Percentiles rank a stretch among this genome's conserved stretches.
Conservation (phyloP, 805 yeast species). For the Nakazawaea molendinolei region DNA sequence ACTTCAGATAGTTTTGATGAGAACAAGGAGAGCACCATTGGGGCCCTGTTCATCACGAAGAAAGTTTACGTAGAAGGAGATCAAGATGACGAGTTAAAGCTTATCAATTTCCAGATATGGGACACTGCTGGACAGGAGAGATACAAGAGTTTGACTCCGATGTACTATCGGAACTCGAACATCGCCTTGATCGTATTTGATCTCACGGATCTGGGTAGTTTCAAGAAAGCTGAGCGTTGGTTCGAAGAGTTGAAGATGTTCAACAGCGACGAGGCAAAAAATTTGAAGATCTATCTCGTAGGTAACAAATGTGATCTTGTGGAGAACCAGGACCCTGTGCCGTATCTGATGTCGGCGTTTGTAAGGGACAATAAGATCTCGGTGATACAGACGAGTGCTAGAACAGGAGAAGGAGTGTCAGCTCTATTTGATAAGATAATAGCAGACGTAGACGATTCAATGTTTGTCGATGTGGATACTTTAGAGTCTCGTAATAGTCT, state of each 20-base stretch:
- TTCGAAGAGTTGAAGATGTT: conserved; percentile 59
- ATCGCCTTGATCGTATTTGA: conserved; percentile 89
- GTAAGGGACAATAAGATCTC: conserved; percentile 16
- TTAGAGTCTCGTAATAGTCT: conserved; percentile 3
- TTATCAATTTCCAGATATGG: conserved; percentile 64
- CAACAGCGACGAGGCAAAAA: conserved; percentile 20
- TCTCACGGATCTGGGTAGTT: conserved; percentile 44
- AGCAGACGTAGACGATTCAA: conserved; percentile 20
- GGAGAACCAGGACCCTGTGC: conserved; percentile 16
- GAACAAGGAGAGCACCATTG: conserved; percentile 85
- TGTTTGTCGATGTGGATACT: conserved; percentile 20
- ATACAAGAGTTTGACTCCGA: conserved; percentile 75
- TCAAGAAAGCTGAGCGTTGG: conserved; percentile 82
- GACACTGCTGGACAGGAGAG: conserved; percentile 97
- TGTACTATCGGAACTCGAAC: conserved; percentile 76
- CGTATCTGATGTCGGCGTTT: conserved; percentile 16
- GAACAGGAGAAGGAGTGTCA: conserved; percentile 55
- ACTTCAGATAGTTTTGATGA: conserved; percentile 67
- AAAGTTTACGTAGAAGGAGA: conserved; percentile 37
- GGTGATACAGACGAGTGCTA: conserved; percentile 55
- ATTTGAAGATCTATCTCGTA: conserved; percentile 42
- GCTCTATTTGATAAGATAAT: conserved; percentile 32
- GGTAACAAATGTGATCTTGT: conserved; percentile 80
- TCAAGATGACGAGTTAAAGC: conserved; percentile 17
- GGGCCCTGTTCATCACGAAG: conserved; percentile 96